These are phyloP conservation scores for Ophiorrhiza pumila DNA, from an alignment of 257 asterid genomes.

Conservation along the genomic window DNA sequence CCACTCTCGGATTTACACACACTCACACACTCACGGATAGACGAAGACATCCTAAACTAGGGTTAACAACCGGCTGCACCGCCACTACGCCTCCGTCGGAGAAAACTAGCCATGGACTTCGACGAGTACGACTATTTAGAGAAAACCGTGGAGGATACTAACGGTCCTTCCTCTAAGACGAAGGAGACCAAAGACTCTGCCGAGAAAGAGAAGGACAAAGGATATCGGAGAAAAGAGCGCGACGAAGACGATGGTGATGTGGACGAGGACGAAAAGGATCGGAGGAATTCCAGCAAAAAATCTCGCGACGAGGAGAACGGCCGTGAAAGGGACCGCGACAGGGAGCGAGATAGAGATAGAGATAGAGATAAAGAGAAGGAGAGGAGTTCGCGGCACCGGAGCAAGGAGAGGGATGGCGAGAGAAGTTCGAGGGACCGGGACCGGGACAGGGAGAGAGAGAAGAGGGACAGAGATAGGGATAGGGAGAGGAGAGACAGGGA, in stretches of 20 bases:
- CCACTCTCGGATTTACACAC: not conserved
- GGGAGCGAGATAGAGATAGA: constrained; percentile 41
- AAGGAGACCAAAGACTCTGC: constrained; percentile 45
- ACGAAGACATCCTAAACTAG: not conserved
- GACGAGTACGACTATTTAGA: constrained; percentile 98
- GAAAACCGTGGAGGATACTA: constrained; percentile 84
- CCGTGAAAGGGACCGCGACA: constrained; percentile 38
- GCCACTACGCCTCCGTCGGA: not conserved
- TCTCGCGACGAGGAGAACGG: constrained; percentile 64
- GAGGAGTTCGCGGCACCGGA: constrained; percentile 33
- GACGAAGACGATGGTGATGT: constrained; percentile 50
- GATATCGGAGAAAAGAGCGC: constrained; percentile 67
- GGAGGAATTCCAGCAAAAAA: constrained; percentile 64
- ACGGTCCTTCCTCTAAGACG: constrained; percentile 47
- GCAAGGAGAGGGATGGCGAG: constrained; percentile 58
- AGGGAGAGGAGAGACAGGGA: constrained; percentile 30
- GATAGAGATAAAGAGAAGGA: constrained; percentile 54
- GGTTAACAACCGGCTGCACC: constrained; percentile 16
- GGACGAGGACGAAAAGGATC: constrained; percentile 66
- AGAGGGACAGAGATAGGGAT: constrained; percentile 48
- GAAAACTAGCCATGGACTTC: constrained; percentile 58
- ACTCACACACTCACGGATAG: not conserved
- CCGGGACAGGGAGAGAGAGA: constrained; percentile 36
- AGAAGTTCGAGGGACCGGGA: constrained; percentile 57
- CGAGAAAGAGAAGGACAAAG: constrained; percentile 58